These are phyloP conservation scores for Trichosporon asahii DNA, from an alignment of 1,284 basidiomycete genomes.

Conservation along the genomic window DNA sequence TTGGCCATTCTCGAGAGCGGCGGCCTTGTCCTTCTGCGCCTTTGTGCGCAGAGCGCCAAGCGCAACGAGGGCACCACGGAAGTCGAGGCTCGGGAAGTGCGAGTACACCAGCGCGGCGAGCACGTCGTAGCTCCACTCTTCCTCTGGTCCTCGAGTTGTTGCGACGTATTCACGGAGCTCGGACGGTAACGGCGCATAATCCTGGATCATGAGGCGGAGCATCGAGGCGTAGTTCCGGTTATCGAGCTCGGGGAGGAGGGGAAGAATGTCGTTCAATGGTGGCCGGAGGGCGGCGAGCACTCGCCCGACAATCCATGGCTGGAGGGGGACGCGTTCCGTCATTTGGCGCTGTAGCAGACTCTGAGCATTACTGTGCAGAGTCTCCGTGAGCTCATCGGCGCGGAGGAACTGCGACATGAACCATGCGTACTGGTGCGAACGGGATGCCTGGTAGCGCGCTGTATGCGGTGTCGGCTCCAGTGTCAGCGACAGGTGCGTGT, in stretches of 20 bases:
- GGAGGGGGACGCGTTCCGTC: not conserved
- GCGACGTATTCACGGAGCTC: constrained; percentile 30
- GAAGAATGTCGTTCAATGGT: not conserved
- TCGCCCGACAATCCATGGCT: not conserved
- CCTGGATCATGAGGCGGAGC: not conserved
- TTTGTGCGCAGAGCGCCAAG: constrained; percentile 1
- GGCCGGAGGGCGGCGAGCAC: not conserved
- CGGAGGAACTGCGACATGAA: not conserved
- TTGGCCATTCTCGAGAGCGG: not conserved
- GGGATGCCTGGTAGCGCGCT: not conserved
- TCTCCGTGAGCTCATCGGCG: not conserved
- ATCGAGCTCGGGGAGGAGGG: not conserved
- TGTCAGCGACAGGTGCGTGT: not conserved
- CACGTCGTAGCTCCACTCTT: constrained; percentile 6
- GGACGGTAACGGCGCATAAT: constrained; percentile 26
- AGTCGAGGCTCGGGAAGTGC: constrained; percentile 8
- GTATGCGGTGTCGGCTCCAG: constrained; percentile 1
- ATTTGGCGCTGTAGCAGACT: not conserved
- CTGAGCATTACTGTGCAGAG: not conserved
- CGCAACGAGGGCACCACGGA: constrained; percentile 9
- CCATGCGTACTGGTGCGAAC: not conserved
- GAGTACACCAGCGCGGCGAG: constrained; percentile 7
- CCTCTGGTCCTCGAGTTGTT: constrained; percentile 6
- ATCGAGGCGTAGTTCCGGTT: not conserved
- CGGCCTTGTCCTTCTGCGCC: not conserved